Evolutionary conservation across 768 basidiomycete genomes (phyloP).

Genomic region (Leccinum fibrillosum): DNA sequence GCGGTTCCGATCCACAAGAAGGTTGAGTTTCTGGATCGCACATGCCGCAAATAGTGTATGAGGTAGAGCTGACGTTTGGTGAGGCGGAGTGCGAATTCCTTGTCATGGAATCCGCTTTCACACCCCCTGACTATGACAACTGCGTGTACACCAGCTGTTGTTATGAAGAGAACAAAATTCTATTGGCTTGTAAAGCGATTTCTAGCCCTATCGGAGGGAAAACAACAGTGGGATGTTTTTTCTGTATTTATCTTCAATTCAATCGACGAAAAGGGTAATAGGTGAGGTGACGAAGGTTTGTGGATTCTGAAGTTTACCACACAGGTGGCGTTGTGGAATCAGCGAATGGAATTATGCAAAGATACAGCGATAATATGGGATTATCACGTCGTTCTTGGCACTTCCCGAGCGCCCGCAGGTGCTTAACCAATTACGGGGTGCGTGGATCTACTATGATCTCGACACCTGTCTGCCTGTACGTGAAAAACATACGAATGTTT

Average conservation of each 20-base stretch:
- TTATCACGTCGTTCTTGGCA: constrained; percentile 64
- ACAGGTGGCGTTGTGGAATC: constrained; percentile 66
- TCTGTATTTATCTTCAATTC: constrained; percentile 66
- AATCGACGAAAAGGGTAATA: constrained; percentile 51
- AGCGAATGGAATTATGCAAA: constrained; percentile 40
- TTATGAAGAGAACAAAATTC: constrained; percentile 66
- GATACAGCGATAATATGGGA: constrained; percentile 60
- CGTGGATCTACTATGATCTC: constrained; percentile 74
- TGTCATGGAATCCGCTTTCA: constrained; percentile 17
- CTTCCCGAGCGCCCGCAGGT: constrained; percentile 35
- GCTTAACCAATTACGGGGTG: constrained; percentile 9
- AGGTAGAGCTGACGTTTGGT: background rate
- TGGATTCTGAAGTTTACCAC: constrained; percentile 1
- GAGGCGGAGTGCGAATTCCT: constrained; percentile 19
- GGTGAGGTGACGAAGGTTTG: constrained; percentile 13
- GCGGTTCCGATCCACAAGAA: constrained; percentile 11
- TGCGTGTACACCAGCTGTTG: constrained; percentile 56
- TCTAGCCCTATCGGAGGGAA: constrained; percentile 24
- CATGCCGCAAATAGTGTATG: background rate
- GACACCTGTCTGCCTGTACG: constrained; percentile 52
- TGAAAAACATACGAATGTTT: constrained; percentile 1
- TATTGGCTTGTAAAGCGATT: constrained; percentile 55
- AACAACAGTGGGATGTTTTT: constrained; percentile 45
- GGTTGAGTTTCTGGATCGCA: constrained; percentile 1
- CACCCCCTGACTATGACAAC: constrained; percentile 21